phyloP scores from a whole-genome alignment of 2,329 filamentous ascomycete species.

The Dothiorella sarmentorum region DNA sequence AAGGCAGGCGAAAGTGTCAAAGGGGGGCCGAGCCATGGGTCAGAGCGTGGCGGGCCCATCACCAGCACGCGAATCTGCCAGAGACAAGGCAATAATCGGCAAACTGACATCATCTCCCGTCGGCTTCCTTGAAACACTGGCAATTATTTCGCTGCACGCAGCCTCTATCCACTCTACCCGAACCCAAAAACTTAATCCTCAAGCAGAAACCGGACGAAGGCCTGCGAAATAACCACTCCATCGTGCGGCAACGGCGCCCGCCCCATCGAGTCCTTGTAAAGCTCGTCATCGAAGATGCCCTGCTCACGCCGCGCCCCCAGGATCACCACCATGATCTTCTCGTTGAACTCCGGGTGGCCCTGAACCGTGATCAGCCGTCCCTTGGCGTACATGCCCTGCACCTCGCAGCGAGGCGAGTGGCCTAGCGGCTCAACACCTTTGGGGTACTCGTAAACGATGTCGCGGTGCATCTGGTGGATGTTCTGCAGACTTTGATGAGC shows the following conservation, averaged over 20 bases:
- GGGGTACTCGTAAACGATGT: slow-evolving; percentile 67
- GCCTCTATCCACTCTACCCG: not conserved
- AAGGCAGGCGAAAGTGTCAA: slow-evolving; percentile 4
- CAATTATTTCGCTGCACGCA: not conserved
- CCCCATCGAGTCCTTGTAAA: slow-evolving; percentile 65
- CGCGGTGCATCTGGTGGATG: slow-evolving; percentile 84
- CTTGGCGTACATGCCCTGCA: slow-evolving; percentile 76
- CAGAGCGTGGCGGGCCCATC: too few relatives aligned
- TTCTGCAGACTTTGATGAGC: slow-evolving; percentile 42
- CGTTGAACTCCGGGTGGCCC: slow-evolving; percentile 81
- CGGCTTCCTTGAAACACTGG: slow-evolving; percentile 5
- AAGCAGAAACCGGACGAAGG: slow-evolving; percentile 73
- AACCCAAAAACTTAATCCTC: slow-evolving; percentile 42
- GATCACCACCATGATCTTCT: slow-evolving; percentile 67
- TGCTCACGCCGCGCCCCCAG: slow-evolving; percentile 60
- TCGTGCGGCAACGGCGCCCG: slow-evolving; percentile 70
- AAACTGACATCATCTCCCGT: slow-evolving; percentile 8
- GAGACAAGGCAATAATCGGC: not conserved
- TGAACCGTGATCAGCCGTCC: slow-evolving; percentile 71
- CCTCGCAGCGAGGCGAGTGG: slow-evolving; percentile 61
- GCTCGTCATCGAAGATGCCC: slow-evolving; percentile 67
- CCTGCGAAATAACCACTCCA: slow-evolving; percentile 69
- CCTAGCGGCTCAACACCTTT: slow-evolving; percentile 61
- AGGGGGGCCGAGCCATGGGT: not conserved
- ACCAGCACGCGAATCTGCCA: not conserved